Evolutionary conservation across 2,329 filamentous ascomycete species (phyloP).

Genomic region (Pseudogymnoascus sp.): DNA sequence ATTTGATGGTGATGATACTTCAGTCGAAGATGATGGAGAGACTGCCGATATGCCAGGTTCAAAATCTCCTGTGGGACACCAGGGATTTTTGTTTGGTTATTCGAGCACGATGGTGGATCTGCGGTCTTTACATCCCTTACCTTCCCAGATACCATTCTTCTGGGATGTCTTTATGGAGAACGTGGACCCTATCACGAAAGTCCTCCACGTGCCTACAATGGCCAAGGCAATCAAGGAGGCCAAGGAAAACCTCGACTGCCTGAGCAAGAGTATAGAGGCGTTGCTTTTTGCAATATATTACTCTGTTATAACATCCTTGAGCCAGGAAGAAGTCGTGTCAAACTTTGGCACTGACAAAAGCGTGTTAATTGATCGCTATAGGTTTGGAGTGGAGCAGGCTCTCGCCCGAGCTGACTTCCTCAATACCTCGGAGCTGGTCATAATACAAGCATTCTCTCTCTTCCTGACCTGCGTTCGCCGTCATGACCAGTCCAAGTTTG

Average conservation of each 20-base stretch:
- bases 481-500: conserved; percentile 35
- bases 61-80: conserved; percentile 44
- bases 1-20: conserved; percentile 23
- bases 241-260: conserved; percentile 49
- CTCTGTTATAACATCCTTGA: conserved; percentile 40
- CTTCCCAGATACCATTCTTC: conserved; percentile 58
- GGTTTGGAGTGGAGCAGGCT: conserved; percentile 48
- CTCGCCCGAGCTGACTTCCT: conserved; percentile 49
- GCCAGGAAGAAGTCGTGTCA: conserved; percentile 22
- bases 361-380: conserved; percentile 40
- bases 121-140: conserved; percentile 55
- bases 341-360: conserved; percentile 38
- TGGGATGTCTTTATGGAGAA: conserved; percentile 69
- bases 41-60: conserved; percentile 19
- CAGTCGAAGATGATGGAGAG: conserved; percentile 19
- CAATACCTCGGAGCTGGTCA: conserved; percentile 46
- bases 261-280: conserved; percentile 40
- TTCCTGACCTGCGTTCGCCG: conserved; percentile 50
- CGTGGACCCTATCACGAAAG: conserved; percentile 65
- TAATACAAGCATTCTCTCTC: conserved; percentile 48
- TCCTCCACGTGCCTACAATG: conserved; percentile 63
- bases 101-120: conserved; percentile 65
- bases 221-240: conserved; percentile 56
- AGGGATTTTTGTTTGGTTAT: conserved; percentile 68
- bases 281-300: conserved; percentile 53